phyloP scores from a whole-genome alignment of 1,284 basidiomycete species.

The Bondarzewia mesenterica region DNA sequence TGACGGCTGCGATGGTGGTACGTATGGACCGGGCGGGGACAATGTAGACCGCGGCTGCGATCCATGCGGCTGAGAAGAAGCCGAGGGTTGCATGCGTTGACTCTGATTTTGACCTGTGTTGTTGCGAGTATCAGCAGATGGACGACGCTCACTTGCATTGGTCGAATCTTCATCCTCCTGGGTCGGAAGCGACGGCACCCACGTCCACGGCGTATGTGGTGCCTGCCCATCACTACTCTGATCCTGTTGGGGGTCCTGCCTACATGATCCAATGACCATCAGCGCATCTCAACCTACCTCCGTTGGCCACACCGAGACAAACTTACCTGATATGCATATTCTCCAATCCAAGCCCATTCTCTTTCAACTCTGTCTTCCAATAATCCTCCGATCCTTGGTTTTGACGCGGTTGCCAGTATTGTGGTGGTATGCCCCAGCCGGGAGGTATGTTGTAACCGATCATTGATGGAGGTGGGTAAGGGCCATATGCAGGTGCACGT shows the following conservation, averaged over 20 bases:
- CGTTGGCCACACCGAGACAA: background rate
- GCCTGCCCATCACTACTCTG: slow-evolving; percentile 13
- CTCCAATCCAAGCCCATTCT: slow-evolving; percentile 58
- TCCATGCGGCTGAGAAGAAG: background rate
- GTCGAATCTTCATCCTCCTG: slow-evolving; percentile 8
- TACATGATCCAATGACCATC: slow-evolving; percentile 2
- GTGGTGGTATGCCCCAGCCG: slow-evolving; percentile 16
- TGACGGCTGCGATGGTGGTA: background rate
- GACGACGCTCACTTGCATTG: background rate
- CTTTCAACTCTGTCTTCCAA: slow-evolving; percentile 42
- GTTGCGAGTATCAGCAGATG: slow-evolving; percentile 8
- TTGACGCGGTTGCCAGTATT: slow-evolving; percentile 50
- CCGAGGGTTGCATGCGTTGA: background rate
- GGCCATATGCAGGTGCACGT: slow-evolving; percentile 3
- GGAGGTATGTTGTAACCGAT: slow-evolving; percentile 12
- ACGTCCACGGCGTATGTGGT: slow-evolving; percentile 30
- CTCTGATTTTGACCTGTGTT: slow-evolving; percentile 10
- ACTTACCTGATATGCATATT: slow-evolving; percentile 61
- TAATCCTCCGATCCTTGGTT: slow-evolving; percentile 54
- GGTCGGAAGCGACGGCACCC: slow-evolving; percentile 22
- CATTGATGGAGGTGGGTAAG: slow-evolving; percentile 23
- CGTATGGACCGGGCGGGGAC: slow-evolving; percentile 13
- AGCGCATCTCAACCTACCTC: background rate
- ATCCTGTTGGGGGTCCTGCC: slow-evolving; percentile 13
- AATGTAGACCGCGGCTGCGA: background rate